phyloP scores from a whole-genome alignment of 2,329 filamentous ascomycete species.

The Arthrobotrys musiformis region DNA sequence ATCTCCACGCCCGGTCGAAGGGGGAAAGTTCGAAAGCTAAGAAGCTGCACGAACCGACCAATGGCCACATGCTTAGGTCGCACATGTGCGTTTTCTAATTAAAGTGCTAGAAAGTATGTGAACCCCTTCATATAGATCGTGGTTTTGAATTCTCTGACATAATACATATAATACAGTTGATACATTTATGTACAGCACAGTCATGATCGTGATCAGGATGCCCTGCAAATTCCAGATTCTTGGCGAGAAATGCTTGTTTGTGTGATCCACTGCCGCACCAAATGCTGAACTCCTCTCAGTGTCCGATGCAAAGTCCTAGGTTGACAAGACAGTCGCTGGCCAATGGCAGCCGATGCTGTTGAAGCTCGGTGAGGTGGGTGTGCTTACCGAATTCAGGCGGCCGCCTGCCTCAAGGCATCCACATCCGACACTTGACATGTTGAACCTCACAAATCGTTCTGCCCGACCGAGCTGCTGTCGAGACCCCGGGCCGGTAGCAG shows the following conservation, averaged over 20 bases:
- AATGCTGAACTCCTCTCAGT: conserved; percentile 25
- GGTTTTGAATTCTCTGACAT: conserved; percentile 30
- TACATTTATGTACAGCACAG: too few relatives aligned
- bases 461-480: conserved; percentile 32
- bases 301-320: conserved; percentile 41
- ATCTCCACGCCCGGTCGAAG: background rate
- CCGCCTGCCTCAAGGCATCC: conserved; percentile 55
- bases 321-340: conserved; percentile 11
- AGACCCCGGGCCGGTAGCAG: conserved; percentile 10
- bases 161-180: too few relatives aligned
- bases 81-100: conserved; percentile 41
- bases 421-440: conserved; percentile 41
- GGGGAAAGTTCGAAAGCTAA: too few relatives aligned
- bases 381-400: conserved; percentile 53
- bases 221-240: conserved; percentile 35
- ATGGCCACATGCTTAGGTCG: conserved; percentile 20
- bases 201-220: background rate
- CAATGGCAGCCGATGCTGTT: conserved; percentile 32
- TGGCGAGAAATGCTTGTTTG: conserved; percentile 49
- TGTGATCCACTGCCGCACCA: conserved; percentile 26
- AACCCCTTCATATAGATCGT: conserved; percentile 39
- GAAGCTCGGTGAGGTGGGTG: conserved; percentile 45
- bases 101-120: conserved; percentile 29
- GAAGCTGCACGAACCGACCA: conserved; percentile 20
- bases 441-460: conserved; percentile 25